Evolutionary conservation across 345 rosid genomes (phyloP), one percentile per base, ranked within the genome.

Genomic region (Dipteronia dyeriana): DNA sequence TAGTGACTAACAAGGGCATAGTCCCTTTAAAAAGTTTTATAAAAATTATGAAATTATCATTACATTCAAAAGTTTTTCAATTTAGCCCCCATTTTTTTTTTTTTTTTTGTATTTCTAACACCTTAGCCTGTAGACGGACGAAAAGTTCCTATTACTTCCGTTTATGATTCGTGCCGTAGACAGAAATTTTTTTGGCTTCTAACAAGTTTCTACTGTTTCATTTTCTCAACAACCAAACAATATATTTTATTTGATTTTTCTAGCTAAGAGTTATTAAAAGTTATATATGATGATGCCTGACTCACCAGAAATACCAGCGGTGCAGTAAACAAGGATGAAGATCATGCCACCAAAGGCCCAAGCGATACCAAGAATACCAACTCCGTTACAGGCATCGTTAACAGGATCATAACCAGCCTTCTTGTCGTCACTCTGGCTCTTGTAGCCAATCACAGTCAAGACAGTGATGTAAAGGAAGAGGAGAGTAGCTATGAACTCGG

Each of bases 291-390:
- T 13, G 38, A 34, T 34, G 38, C 38, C 4, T 34, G 13, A 79
- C 88, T 64, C 23, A 94, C 98, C 97, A 47, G 97, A 94, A 80
- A 92, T 87, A 76, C 97, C 98, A 6, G 97, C 96, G 5, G 97
- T 92, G 87, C 97, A 94, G 87, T 94, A 94, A 79, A 94, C 97
- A 57, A 94, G 98, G 66, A 94, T 84, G 66, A 94, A 94, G 78
- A 94, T 94, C 97, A 94, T 94, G 87, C 98, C 98, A 73, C 98
- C 98, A 2, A 94, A 92, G 68, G 98, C 95, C 98, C 97, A 92
- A 45, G 98, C 97, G 39, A 94, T 94, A 25, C 98, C 98, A 14
- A 94, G 92, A 72, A 90, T 83, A 7, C 98, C 98, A 3, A 94
- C 98, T 7, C 98, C 95, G 1, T 92, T 90, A 31, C 98, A 94